A percentile compares a stretch with the other conserved stretches of the same genome.
Evolutionary conservation across 441 rosid species (phyloP).

Genomic region (Capsella rubella): DNA sequence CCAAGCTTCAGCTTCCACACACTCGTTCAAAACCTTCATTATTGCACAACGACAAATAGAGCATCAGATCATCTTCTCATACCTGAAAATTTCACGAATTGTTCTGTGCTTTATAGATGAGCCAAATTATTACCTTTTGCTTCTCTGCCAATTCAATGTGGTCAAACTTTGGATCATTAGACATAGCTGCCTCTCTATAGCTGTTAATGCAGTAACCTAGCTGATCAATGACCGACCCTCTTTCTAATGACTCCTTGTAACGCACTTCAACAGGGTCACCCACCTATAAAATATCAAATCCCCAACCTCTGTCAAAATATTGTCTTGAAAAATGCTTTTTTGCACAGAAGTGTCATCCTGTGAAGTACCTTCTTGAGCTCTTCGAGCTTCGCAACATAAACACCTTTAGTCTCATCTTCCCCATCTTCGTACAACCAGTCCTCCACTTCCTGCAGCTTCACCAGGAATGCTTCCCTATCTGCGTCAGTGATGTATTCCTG

Average conservation of each 20-base stretch:
- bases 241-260: slow-evolving; percentile 68
- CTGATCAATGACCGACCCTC: slow-evolving; percentile 81
- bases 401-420: slow-evolving; percentile 98
- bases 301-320: slow-evolving; percentile 2
- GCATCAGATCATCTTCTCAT: slow-evolving; percentile 9
- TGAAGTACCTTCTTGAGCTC: slow-evolving; percentile 84
- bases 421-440: slow-evolving; percentile 99
- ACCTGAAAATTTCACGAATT: neutral
- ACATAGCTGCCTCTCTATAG: slow-evolving; percentile 89
- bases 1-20: slow-evolving; percentile 93
- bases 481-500: slow-evolving; percentile 75
- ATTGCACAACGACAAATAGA: neutral
- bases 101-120: neutral
- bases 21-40: slow-evolving; percentile 78
- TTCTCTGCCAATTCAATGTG: slow-evolving; percentile 90
- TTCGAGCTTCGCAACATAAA: slow-evolving; percentile 88
- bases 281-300: slow-evolving; percentile 54
- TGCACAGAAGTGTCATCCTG: neutral
- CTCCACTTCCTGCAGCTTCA: slow-evolving; percentile 79
- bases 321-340: neutral
- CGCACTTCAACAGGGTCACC: slow-evolving; percentile 93
- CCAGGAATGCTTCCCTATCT: slow-evolving; percentile 70
- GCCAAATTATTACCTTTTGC: slow-evolving; percentile 67
- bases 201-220: slow-evolving; percentile 77
- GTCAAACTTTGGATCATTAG: slow-evolving; percentile 83